Evolutionary conservation across 2,329 filamentous ascomycete species (phyloP).

Genomic region (Cryphonectria carpinicola): DNA sequence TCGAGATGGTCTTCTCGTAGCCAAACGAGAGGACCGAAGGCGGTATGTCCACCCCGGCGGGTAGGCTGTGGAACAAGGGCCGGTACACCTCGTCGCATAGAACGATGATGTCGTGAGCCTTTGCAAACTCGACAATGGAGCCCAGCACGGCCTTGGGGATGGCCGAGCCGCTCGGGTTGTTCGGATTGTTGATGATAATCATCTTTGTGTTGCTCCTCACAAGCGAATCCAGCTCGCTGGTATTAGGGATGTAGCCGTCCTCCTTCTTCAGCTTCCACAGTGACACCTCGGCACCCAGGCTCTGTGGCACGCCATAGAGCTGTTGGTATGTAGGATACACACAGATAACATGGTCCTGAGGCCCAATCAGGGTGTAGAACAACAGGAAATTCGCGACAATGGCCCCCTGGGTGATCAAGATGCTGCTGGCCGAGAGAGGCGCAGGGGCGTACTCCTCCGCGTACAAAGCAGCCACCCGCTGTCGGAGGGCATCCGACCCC

Average conservation of each 20-base stretch:
- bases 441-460: constrained; percentile 55
- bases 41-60: constrained; percentile 55
- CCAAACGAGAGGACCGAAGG: constrained; percentile 73
- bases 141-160: constrained; percentile 65
- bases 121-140: constrained; percentile 66
- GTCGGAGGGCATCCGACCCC: constrained; percentile 66
- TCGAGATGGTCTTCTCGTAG: constrained; percentile 72
- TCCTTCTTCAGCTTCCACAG: constrained; percentile 72
- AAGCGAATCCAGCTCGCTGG: constrained; percentile 66
- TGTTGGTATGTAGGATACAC: constrained; percentile 89
- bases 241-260: constrained; percentile 68
- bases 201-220: constrained; percentile 72
- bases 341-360: constrained; percentile 82
- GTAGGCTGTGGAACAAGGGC: constrained; percentile 74
- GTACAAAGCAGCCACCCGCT: constrained; percentile 68
- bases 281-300: constrained; percentile 75
- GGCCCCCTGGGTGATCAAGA: constrained; percentile 78
- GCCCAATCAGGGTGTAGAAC: constrained; percentile 71
- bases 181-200: constrained; percentile 69
- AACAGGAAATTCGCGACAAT: constrained; percentile 85
- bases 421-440: constrained; percentile 57
- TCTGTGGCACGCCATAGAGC: constrained; percentile 74
- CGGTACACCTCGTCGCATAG: constrained; percentile 83
- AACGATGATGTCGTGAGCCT: constrained; percentile 65
- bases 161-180: constrained; percentile 79